Evolutionary conservation across 345 rosid species (phyloP).

Genomic region (Eucalyptus regnans): DNA sequence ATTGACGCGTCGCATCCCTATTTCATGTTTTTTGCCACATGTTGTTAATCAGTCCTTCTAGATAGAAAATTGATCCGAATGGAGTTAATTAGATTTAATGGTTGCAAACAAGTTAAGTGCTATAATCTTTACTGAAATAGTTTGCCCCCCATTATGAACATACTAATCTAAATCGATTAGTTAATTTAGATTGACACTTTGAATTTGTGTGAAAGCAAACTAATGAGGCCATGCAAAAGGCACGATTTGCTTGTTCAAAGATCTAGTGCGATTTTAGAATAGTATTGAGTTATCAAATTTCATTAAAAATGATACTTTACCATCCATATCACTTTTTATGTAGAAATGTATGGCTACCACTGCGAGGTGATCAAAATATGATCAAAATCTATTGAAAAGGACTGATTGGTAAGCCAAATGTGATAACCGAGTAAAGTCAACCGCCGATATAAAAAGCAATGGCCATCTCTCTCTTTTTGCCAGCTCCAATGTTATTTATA

Average conservation of each 20-base stretch:
- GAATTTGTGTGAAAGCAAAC: neutral
- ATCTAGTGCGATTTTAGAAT: neutral
- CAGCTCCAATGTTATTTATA: neutral
- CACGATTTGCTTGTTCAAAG: neutral
- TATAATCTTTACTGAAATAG: neutral
- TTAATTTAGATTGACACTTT: neutral
- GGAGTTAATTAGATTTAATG: neutral
- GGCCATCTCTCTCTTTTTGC: neutral
- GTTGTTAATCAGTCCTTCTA: neutral
- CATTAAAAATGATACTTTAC: neutral
- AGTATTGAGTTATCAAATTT: neutral
- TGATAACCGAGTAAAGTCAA: neutral
- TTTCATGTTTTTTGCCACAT: neutral
- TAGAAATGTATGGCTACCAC: neutral
- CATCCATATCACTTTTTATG: neutral
- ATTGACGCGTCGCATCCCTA: constrained; percentile 22
- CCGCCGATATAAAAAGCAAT: neutral
- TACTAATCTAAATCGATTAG: neutral
- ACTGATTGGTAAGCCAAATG: neutral
- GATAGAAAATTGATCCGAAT: neutral
- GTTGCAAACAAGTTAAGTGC: neutral
- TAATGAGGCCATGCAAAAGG: neutral
- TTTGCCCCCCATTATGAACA: neutral
- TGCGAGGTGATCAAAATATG: neutral
- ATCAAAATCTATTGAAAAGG: neutral